Percentiles rank a stretch among this genome's conserved stretches.
Evolutionary conservation across 306 rosid genomes (phyloP).

Genomic region (Acacia confusa): DNA sequence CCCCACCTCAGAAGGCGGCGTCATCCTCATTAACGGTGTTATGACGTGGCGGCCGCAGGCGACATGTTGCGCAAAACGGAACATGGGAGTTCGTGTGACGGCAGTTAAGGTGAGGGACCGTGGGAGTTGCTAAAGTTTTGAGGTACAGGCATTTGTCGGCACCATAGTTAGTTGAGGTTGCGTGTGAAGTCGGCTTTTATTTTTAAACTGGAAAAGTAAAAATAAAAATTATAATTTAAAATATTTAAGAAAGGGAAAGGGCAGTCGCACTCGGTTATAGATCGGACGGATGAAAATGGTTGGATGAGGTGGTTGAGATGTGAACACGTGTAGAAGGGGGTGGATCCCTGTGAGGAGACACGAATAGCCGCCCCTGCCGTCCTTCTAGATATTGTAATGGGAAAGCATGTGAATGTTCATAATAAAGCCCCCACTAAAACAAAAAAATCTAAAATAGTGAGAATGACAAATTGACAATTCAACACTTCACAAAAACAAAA

Average conservation of each 20-base stretch:
- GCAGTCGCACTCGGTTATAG: not conserved
- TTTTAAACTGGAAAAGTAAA: not conserved
- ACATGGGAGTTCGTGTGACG: slow-evolving; percentile 23
- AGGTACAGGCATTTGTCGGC: not conserved
- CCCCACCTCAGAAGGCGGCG: slow-evolving; percentile 19
- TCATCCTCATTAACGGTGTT: slow-evolving; percentile 32
- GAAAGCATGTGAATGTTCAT: not conserved
- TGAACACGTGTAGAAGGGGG: not conserved
- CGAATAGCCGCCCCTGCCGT: slow-evolving; percentile 29
- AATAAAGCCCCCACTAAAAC: too few species aligned
- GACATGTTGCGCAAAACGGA: slow-evolving; percentile 9
- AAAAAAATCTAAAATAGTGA: too few species aligned
- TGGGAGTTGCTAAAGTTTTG: too few species aligned
- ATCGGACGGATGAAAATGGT: slow-evolving; percentile 17
- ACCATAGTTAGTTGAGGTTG: not conserved
- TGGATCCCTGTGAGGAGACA: slow-evolving; percentile 28
- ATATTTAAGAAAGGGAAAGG: not conserved
- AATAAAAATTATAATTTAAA: not conserved
- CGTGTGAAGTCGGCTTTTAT: not conserved
- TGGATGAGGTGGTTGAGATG: not conserved
- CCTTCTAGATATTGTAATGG: not conserved
- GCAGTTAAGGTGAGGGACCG: not conserved
- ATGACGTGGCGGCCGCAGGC: slow-evolving; percentile 12
- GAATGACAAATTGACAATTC: too few species aligned
- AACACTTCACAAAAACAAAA: too few species aligned